Evolutionary conservation across 1,139 yeast species (phyloP), one percentile per base, ranked within the genome.

Genomic region (Debaryomyces udenii): DNA sequence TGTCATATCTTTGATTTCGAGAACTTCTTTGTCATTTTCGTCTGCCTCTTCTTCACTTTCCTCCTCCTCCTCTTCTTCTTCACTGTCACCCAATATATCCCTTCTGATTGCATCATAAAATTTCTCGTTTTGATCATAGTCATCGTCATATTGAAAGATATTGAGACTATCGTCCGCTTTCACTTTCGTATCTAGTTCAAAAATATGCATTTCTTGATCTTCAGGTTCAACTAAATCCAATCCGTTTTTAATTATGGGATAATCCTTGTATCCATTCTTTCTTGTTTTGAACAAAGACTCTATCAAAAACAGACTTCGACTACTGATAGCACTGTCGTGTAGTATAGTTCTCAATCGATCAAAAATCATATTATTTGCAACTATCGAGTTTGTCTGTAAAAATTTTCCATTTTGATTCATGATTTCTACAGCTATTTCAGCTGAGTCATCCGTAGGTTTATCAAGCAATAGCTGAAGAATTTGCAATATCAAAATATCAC

Each of bases 201-300:
- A 59, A 35, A 74, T 64, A 57, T 88, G 94, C 1, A 82, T 74
- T 7, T 71, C 64, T 41, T 73, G 76, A 39, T 84, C 90, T 1
- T 81, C 84, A 13, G 79, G 84, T 24, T 81, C 86, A 0, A 85
- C 86, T 40, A 85, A 57, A 59, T 83, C 87, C 41, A 83, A 60
- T 9, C 66, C 75, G 27, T 63, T 61, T 2, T 65, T 67, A 3
- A 82, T 53, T 0, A 61, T 46, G 2, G 78, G 76, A 41, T 62
- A 61, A 14, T 68, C 66, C 30, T 57, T 58, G 52, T 77, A 83
- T 6, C 75, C 74, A 18, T 66, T 68, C 49, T 79, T 71, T 33
- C 88, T 65, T 28, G 70, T 56, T 45, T 70, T 71, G 43, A 89
- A 74, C 16, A 86, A 52, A 4, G 63, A 70, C 41, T 80, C 82